phyloP scores from a whole-genome alignment of 768 basidiomycete genomes.

The Tylopilus subfusipes region DNA sequence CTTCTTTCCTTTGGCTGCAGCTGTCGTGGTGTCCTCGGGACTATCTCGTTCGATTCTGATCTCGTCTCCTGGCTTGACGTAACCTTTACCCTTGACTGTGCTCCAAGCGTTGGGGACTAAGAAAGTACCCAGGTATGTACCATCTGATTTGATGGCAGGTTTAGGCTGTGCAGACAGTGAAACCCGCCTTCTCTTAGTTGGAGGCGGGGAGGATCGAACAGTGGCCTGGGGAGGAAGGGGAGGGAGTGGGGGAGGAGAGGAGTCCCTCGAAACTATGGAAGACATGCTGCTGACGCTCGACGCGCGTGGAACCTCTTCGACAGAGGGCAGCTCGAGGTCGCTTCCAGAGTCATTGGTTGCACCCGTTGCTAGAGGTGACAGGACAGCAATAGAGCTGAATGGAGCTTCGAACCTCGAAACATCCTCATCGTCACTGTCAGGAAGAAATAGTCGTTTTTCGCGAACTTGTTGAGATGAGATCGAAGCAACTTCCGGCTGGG shows the following conservation, averaged over 20 bases:
- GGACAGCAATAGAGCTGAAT: background rate
- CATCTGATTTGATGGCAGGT: conserved; percentile 22
- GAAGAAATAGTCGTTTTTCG: conserved; percentile 38
- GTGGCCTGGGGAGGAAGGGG: conserved; percentile 11
- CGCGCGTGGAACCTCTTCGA: conserved; percentile 35
- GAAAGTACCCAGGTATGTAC: conserved; percentile 61
- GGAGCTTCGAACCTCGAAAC: conserved; percentile 13
- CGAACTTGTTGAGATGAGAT: conserved; percentile 13
- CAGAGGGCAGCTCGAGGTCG: conserved; percentile 34
- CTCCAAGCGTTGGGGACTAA: conserved; percentile 76
- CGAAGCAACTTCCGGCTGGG: background rate
- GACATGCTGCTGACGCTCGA: conserved; percentile 41
- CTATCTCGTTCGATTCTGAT: conserved; percentile 56
- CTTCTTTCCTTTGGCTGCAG: conserved; percentile 38
- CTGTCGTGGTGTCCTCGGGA: conserved; percentile 33
- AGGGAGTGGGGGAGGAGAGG: conserved; percentile 29
- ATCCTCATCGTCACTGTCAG: conserved; percentile 46
- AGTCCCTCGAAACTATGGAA: conserved; percentile 27
- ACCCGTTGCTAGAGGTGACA: conserved; percentile 33
- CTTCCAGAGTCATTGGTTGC: conserved; percentile 29
- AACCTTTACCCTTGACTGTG: conserved; percentile 69
- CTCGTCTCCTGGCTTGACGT: conserved; percentile 61
- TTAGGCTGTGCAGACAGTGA: conserved; percentile 26
- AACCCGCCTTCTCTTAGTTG: conserved; percentile 53
- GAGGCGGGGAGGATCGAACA: conserved; percentile 27